Base-by-base conservation (phyloP, 1,284 basidiomycete species). In the Microbotryum scabiosae region DNA sequence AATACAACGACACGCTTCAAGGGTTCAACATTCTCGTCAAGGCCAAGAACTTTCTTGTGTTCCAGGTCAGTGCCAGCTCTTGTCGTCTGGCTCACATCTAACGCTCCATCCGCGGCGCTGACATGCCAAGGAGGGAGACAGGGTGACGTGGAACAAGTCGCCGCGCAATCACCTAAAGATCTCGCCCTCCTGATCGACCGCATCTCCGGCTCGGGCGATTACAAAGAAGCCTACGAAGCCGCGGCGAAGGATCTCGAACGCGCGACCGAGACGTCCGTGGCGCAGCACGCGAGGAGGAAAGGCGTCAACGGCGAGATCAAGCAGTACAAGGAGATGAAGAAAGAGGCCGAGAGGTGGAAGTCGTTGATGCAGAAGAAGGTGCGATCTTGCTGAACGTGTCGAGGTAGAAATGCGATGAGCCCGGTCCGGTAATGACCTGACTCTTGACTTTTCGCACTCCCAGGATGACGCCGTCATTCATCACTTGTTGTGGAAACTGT, bases 31-130 rank as follows among this genome's bases (percentile, higher is more conserved):
- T 99, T 71, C 87, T 98, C 59, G 93, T 98, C 73, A 97, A 97
- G 77, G 96, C 96, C 23, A 97, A 97, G 78, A 98, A 98, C 79
- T 98, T 98, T 73, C 85, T 98, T 58, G 96, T 98, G n/a, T 99
- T 99, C 78, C 92, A 97, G 69, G 68, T 67, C 43, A 49, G 60
- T 57, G 14, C n/a, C 32, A 28, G 16, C 23, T 30, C 14, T 21
- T 59, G n/a, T n/a, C n/a, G n/a, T n/a, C n/a, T n/a, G n/a, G n/a
- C n/a, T n/a, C n/a, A n/a, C n/a, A n/a, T n/a, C n/a, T n/a, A n/a
- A n/a, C n/a, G n/a, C n/a, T n/a, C n/a, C n/a, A n/a, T n/a, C n/a
- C n/a, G n/a, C n/a, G n/a, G n/a, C n/a, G n/a, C n/a, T n/a, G n/a
- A n/a, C n/a, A n/a, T n/a, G n/a, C n/a, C n/a, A n/a, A n/a, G n/a